Evolutionary conservation across 805 yeast genomes (phyloP).

Genomic region (Starmera amethionina): DNA sequence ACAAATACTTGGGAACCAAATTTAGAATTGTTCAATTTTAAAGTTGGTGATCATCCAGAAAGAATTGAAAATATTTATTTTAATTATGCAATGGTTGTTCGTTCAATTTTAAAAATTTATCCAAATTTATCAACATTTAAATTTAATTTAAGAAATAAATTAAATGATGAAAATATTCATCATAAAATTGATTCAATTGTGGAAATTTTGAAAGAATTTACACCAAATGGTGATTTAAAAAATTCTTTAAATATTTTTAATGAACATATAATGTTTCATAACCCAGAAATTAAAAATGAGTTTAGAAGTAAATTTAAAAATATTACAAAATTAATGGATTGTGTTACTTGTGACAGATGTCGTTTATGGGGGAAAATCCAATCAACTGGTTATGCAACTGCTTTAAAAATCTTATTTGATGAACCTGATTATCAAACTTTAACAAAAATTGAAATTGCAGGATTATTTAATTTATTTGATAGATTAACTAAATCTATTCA

Average conservation of each 20-base stretch:
- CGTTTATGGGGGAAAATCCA: slow-evolving; percentile 97
- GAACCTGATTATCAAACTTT: slow-evolving; percentile 40
- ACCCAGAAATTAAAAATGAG: slow-evolving; percentile 65
- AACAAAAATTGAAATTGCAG: slow-evolving; percentile 77
- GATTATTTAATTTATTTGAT: slow-evolving; percentile 86
- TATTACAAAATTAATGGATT: slow-evolving; percentile 90
- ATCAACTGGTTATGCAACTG: slow-evolving; percentile 96
- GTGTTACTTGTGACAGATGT: slow-evolving; percentile 98
- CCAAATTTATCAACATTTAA: slow-evolving; percentile 41
- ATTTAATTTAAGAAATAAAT: slow-evolving; percentile 32
- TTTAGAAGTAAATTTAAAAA: slow-evolving; percentile 80
- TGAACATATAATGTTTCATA: slow-evolving; percentile 40
- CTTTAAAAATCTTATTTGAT: slow-evolving; percentile 83
- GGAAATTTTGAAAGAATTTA: slow-evolving; percentile 3
- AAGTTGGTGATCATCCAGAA: slow-evolving; percentile 85
- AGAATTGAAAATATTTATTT: slow-evolving; percentile 83
- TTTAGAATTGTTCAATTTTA: slow-evolving; percentile 67
- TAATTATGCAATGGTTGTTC: slow-evolving; percentile 80
- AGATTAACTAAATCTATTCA: slow-evolving; percentile 78
- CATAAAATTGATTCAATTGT: slow-evolving; percentile 31
- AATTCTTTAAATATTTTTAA: slow-evolving; percentile 30
- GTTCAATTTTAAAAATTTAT: slow-evolving; percentile 64
- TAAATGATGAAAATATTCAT: slow-evolving; percentile 36
- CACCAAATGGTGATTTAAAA: slow-evolving; percentile 12
- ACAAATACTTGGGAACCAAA: slow-evolving; percentile 83